These are phyloP conservation scores for Eimeria praecox DNA, from an alignment of 169 alveolate species.

Conservation along the genomic window DNA sequence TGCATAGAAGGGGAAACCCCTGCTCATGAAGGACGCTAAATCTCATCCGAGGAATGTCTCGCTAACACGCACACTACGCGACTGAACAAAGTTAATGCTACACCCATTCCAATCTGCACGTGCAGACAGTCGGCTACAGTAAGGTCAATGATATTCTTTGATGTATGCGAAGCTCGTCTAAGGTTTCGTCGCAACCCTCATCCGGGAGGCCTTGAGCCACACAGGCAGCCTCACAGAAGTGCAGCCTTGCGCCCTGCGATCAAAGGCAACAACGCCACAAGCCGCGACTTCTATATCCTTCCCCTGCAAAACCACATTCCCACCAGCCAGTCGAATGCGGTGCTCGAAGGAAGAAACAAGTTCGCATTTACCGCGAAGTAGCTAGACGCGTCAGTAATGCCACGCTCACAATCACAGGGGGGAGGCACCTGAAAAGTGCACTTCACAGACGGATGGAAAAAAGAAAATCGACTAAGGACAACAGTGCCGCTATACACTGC, in stretches of 20 bases:
- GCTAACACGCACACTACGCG: background rate
- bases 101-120: background rate
- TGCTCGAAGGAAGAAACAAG: slow-evolving; percentile 62
- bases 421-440: too few relatives aligned
- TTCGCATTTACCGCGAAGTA: background rate
- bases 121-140: background rate
- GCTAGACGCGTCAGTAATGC: too few relatives aligned
- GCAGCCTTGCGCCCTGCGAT: slow-evolving; percentile 46
- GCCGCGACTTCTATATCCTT: slow-evolving; percentile 28
- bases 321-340: slow-evolving; percentile 62
- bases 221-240: slow-evolving; percentile 13
- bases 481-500: too few relatives aligned
- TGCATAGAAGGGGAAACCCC: slow-evolving; percentile 3
- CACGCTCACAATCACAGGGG: too few relatives aligned
- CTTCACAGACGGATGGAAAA: too few relatives aligned
- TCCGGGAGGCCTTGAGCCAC: slow-evolving; percentile 45
- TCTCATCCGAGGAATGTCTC: background rate
- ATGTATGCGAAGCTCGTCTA: slow-evolving; percentile 13
- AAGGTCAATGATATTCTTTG: background rate
- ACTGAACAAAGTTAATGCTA: background rate
- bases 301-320: slow-evolving; percentile 67
- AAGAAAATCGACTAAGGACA: too few relatives aligned
- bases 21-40: slow-evolving; percentile 1
- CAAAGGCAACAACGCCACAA: slow-evolving; percentile 31
- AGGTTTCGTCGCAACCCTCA: slow-evolving; percentile 79